Base-by-base conservation (phyloP, 352 stramenopile genomes). In the Globisporangium uncinulatum region DNA sequence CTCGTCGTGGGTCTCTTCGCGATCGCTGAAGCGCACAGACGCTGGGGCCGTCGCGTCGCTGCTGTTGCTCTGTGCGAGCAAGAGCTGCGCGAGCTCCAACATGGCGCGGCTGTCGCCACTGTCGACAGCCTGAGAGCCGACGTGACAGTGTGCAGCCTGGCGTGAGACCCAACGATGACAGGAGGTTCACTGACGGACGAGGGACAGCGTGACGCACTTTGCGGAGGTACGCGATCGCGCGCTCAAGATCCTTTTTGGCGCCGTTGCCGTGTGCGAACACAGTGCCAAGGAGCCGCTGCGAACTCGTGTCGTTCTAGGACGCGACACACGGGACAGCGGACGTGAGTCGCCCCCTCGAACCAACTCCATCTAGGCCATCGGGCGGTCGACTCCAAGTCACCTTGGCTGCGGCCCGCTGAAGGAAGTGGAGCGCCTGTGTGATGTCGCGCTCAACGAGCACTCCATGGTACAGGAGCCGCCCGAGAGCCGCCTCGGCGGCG, bases 1-100 rank as follows among this genome's bases (percentile, higher is more conserved):
- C 62, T 90, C 77, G 52, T 88, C 77, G 54, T 88, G 77, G 8
- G 54, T 63, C 24, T 84, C 73, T 61, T 87, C 78, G 0, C 68
- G 70, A 54, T 88, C 74, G 56, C 60, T 57, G 45, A 79, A 82
- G 17, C 69, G 66, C 31, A 72, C 46, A 3, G 52, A 58, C 32
- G 54, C 63, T 13, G 63, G 61, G 9, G 32, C 31, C n/a, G 54
- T 37, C 20, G 43, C 43, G 13, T 17, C 10, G 9, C 29, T 56
- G 36, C 41, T 7, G 9, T 24, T 62, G 31, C 37, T 36, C 5
- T 24, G 51, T 31, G n/a, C 20, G 11, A 87, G 57, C 47, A 90
- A 47, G 3, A 87, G 60, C 14, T 54, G 78, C 45, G 75, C 73
- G 42, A 88, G 70, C 9, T 74, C 70, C 6, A 74, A 67, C 77